These are phyloP conservation scores for Hanseniaspora lachancei DNA, from an alignment of 805 yeast genomes.

Conservation along the genomic window DNA sequence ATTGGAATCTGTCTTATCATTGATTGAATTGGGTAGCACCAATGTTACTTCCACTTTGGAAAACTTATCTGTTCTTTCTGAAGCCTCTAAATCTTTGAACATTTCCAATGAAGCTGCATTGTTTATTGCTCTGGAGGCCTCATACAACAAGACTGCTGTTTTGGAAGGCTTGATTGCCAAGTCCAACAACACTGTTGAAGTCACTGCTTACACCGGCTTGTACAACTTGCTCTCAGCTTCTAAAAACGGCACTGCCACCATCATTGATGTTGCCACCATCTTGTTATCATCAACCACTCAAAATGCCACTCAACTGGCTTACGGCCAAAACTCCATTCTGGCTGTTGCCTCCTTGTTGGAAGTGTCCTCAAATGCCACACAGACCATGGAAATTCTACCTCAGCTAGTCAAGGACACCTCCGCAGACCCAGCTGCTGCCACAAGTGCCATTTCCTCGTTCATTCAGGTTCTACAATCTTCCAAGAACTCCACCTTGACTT, in stretches of 20 bases:
- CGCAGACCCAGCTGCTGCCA: constrained; percentile 21
- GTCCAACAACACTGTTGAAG: constrained; percentile 15
- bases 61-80: constrained; percentile 3
- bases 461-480: constrained; percentile 16
- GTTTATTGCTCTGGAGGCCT: constrained; percentile 11
- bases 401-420: constrained; percentile 15
- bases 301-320: constrained; percentile 15
- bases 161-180: constrained; percentile 18
- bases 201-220: constrained; percentile 9
- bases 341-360: constrained; percentile 19
- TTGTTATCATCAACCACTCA: constrained; percentile 19
- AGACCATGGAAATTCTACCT: constrained; percentile 17
- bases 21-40: constrained; percentile 1
- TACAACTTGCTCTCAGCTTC: constrained; percentile 5
- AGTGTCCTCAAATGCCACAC: constrained; percentile 18
- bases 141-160: constrained; percentile 16
- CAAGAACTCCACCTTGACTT: constrained; percentile 18
- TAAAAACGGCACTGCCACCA: constrained; percentile 19
- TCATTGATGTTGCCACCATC: constrained; percentile 20
- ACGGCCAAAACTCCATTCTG: constrained; percentile 19
- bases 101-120: constrained; percentile 5
- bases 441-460: constrained; percentile 20
- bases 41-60: constrained; percentile 8
- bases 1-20: constrained; percentile 8
- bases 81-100: constrained; percentile 6